Evolutionary conservation across 1,139 yeast genomes (phyloP).

Genomic region (Kurtzmaniella quercitrusa): DNA sequence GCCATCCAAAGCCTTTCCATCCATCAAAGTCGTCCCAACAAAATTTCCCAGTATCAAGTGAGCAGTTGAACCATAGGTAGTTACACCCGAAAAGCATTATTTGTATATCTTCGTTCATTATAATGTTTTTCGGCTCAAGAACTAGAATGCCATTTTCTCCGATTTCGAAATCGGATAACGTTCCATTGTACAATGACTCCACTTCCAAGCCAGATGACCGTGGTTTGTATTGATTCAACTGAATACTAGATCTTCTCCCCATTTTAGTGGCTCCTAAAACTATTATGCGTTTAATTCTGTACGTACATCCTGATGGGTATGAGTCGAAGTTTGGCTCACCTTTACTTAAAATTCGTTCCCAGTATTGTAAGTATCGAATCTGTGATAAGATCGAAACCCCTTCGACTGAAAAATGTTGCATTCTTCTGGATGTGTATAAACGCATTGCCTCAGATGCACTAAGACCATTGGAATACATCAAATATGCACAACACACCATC

Average conservation of each 20-base stretch:
- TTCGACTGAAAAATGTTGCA: slow-evolving; percentile 51
- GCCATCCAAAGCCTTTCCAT: slow-evolving; percentile 49
- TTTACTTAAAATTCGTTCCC: slow-evolving; percentile 30
- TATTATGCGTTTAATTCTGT: background rate
- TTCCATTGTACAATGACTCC: background rate
- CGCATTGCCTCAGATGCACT: slow-evolving; percentile 44
- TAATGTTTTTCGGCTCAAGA: slow-evolving; percentile 1
- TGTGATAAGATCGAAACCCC: slow-evolving; percentile 80
- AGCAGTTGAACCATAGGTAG: slow-evolving; percentile 30
- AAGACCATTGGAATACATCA: slow-evolving; percentile 46
- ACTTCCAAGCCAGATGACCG: slow-evolving; percentile 1
- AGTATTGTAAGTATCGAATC: slow-evolving; percentile 60
- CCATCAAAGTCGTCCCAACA: slow-evolving; percentile 71
- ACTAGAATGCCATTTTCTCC: slow-evolving; percentile 4
- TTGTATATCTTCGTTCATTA: slow-evolving; percentile 9
- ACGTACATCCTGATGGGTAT: background rate
- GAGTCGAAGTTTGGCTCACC: background rate
- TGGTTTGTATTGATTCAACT: background rate
- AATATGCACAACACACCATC: slow-evolving; percentile 64
- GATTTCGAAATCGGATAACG: background rate
- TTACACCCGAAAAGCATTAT: slow-evolving; percentile 14
- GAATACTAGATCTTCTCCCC: background rate
- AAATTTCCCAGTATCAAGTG: background rate
- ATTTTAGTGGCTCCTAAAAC: background rate
- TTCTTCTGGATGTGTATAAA: slow-evolving; percentile 54